A percentile compares a stretch with the other conserved stretches of the same genome.
phyloP scores from a whole-genome alignment of 2,329 filamentous ascomycete species.

The Colletotrichum sp. region DNA sequence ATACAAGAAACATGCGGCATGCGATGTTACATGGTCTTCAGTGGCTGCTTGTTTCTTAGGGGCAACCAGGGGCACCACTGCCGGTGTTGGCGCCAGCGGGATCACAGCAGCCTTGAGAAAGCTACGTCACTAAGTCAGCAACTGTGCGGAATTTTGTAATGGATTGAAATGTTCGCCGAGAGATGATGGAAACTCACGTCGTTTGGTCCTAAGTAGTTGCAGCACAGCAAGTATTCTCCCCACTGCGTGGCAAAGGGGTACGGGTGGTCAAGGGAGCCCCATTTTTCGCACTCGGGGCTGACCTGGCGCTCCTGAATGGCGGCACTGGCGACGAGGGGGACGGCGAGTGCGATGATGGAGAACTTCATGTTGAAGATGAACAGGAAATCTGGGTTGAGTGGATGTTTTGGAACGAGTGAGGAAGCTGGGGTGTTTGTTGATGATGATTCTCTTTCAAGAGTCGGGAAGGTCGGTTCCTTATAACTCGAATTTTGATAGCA shows the following conservation, averaged over 20 bases:
- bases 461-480: background rate
- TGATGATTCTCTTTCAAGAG: background rate
- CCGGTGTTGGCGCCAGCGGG: background rate
- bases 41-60: background rate
- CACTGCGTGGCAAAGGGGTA: background rate
- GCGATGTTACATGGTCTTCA: too few relatives aligned
- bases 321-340: background rate
- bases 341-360: background rate
- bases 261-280: background rate
- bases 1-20: too few relatives aligned
- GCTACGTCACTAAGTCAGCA: background rate
- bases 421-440: too few relatives aligned
- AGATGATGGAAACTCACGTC: background rate
- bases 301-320: background rate
- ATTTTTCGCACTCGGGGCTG: background rate
- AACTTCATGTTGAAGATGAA: background rate
- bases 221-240: background rate
- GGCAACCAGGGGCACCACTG: background rate
- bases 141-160: accelerated
- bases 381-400: background rate
- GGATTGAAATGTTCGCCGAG: too few relatives aligned
- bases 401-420: background rate
- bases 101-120: background rate
- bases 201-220: background rate
- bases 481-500: background rate